Base-by-base conservation (phyloP, 2,329 filamentous ascomycete species). In the Teratosphaeria epicoccoides region DNA sequence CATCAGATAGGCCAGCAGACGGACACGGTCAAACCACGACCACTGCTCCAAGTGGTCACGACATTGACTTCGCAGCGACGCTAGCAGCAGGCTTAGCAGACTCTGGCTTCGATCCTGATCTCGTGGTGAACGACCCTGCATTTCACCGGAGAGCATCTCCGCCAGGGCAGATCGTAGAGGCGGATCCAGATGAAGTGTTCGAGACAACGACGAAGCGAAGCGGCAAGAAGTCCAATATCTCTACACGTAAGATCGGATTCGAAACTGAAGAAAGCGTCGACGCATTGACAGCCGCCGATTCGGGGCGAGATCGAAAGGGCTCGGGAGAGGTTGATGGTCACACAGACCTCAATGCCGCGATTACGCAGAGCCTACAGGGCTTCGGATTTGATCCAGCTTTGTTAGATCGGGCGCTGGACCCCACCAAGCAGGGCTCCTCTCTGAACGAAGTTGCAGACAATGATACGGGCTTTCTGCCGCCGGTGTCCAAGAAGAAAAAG, bases 1-100 rank as follows among this genome's bases (percentile, higher is more conserved):
- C 33, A 9, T 17, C 33, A 40, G n/a, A 17, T 1, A 17, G 17
- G 33, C n/a, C 33, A 40, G 33, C 4, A 40, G 20, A 40, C 6
- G 33, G 20, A 5, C 3, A 17, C 33, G 33, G 7, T 33, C n/a
- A 11, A 10, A 24, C 11, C 33, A 40, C 9, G n/a, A 28, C 7
- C 12, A 22, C 44, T 24, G 6, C 29, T 26, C 14, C 24, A 29
- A 25, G 25, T 23, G 7, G 12, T 10, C n/a, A 45, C 7, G 70
- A 74, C 46, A 67, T 73, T 29, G 73, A 75, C 54, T 76, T 76
- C 50, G 70, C 73, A 23, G 73, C 72, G 4, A 71, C 72, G 4
- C 60, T 76, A 6, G 72, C 73, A 22, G 73, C 71, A 48, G 72
- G 71, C 25, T 58, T 76, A 12, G 65, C 70, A 52, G 68, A 72